Percentiles rank a stretch among this genome's conserved stretches.
phyloP scores from a whole-genome alignment of 176 grass and related monocot species.

The Melocanna baccifera region DNA sequence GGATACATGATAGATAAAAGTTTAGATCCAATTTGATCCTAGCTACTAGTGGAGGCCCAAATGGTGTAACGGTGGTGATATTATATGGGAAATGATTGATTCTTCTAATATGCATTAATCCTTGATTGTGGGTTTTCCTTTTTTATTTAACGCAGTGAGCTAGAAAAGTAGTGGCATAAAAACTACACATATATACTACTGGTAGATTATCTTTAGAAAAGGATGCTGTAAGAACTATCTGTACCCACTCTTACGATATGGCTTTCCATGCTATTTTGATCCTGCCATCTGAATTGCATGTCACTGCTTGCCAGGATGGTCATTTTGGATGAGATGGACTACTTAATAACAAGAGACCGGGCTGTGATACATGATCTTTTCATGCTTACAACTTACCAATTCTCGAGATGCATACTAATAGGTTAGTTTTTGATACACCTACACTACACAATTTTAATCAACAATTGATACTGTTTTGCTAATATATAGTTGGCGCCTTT shows the following conservation, averaged over 20 bases:
- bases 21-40: too few species aligned
- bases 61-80: too few species aligned
- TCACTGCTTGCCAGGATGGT: constrained; percentile 57
- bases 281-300: constrained; percentile 16
- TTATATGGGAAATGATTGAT: too few species aligned
- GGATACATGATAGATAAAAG: too few species aligned
- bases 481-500: background rate
- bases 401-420: constrained; percentile 84
- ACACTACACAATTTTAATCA: background rate
- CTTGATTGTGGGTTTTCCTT: too few species aligned
- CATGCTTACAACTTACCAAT: constrained; percentile 80
- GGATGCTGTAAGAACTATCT: constrained; percentile 67
- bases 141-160: too few species aligned
- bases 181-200: too few species aligned
- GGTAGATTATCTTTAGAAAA: too few species aligned
- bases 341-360: constrained; percentile 81
- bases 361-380: constrained; percentile 94
- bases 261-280: constrained; percentile 18
- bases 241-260: background rate
- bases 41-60: too few species aligned
- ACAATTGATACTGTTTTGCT: constrained; percentile 12
- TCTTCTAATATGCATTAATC: too few species aligned
- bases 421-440: constrained; percentile 38
- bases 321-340: constrained; percentile 96
- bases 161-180: too few species aligned